Conservation (phyloP, 2,329 filamentous ascomycete species). For the Paracoccidioides brasiliensis region DNA sequence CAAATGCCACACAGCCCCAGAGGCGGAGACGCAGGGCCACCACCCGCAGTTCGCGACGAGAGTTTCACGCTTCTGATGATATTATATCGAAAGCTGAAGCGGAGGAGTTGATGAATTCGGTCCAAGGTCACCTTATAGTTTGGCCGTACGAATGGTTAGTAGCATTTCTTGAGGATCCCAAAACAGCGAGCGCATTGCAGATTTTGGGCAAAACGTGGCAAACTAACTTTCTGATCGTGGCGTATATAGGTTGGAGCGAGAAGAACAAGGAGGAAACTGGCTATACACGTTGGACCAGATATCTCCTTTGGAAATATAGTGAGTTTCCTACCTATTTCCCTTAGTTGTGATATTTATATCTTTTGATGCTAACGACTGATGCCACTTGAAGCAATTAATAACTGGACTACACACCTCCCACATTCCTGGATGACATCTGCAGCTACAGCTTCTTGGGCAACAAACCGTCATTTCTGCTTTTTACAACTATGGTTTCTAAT, state of each 20-base stretch:
- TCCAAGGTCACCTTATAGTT: conserved; percentile 77
- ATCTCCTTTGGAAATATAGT: conserved; percentile 90
- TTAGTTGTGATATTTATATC: not conserved
- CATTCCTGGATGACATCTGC: too few relatives aligned
- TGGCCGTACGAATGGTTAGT: conserved; percentile 86
- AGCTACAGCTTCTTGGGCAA: not conserved
- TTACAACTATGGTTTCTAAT: not conserved
- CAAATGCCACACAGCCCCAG: conserved; percentile 17
- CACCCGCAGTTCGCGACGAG: conserved; percentile 34
- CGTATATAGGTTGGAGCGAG: conserved; percentile 54
- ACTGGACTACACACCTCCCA: not conserved
- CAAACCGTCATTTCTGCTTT: not conserved
- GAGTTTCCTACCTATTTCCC: conserved; percentile 13
- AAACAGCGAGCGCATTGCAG: not conserved
- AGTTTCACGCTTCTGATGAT: conserved; percentile 51
- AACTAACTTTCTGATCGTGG: not conserved
- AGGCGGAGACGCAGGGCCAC: conserved; percentile 32
- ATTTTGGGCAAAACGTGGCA: not conserved
- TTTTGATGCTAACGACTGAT: not conserved
- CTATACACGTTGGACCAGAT: conserved; percentile 92
- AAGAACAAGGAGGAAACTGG: conserved; percentile 92
- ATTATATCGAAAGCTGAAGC: conserved; percentile 62
- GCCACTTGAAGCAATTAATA: not conserved
- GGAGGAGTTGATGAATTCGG: conserved; percentile 64
- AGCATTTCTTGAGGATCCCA: not conserved